phyloP scores from a whole-genome alignment of 2,329 filamentous ascomycete species.

The Dactylellina sp. region DNA sequence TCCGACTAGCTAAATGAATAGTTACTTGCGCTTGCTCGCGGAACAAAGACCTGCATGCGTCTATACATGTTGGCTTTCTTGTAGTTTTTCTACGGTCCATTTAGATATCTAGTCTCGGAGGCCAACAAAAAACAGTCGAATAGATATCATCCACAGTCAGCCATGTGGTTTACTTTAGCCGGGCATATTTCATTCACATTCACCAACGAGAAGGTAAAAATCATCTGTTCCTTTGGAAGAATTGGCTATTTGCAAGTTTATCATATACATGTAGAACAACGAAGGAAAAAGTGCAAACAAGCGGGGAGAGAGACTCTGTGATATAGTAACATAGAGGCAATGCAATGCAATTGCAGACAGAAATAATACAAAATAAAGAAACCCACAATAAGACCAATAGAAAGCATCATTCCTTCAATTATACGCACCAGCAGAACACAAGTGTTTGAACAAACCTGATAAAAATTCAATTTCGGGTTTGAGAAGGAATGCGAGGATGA shows the following conservation, averaged over 20 bases:
- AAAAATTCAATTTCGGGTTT: slow-evolving; percentile 12
- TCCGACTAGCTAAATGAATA: too few species aligned
- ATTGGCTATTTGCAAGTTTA: slow-evolving; percentile 6
- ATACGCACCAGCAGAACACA: background rate
- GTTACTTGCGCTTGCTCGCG: too few species aligned
- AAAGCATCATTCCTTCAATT: slow-evolving; percentile 13
- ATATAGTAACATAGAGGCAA: slow-evolving; percentile 18
- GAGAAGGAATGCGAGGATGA: background rate
- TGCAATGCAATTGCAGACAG: slow-evolving; percentile 41
- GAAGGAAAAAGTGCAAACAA: background rate
- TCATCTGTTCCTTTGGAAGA: background rate
- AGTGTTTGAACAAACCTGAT: background rate
- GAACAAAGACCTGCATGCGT: too few species aligned
- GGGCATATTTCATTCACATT: too few species aligned
- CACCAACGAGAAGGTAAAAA: background rate
- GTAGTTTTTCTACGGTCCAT: too few species aligned
- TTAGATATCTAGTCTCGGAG: too few species aligned
- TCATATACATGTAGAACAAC: slow-evolving; percentile 47
- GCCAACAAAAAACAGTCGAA: too few species aligned
- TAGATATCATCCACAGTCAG: too few species aligned
- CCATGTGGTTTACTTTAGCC: too few species aligned
- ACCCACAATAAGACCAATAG: slow-evolving; percentile 1
- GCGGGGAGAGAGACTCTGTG: background rate
- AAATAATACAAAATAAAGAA: slow-evolving; percentile 18
- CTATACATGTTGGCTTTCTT: too few species aligned